Base-by-base conservation (phyloP, 352 stramenopile species). In the Thraustotheca clavata region DNA sequence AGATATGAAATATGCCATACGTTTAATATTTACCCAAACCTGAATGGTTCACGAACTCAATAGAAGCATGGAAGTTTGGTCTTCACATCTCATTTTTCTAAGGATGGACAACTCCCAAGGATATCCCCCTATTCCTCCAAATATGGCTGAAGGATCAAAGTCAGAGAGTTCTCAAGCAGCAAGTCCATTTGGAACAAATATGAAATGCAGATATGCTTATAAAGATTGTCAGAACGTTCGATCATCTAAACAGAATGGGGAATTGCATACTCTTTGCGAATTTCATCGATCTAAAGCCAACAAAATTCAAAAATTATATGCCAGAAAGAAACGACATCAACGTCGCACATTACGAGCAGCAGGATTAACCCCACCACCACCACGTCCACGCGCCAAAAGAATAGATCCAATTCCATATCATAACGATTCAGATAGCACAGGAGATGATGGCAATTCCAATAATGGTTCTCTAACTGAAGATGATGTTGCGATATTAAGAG, bases 181-280 rank as follows among this genome's bases (percentile, higher is more conserved):
- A 31, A 52, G 2, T 24, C 43, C 43, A 31, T 52, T 52, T 9
- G 43, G 24, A 18, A 31, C 24, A 24, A 52, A 65, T 11, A 41
- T 32, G 4, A 52, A 65, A 26, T 67, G 60, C 31, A 47, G 60
- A 32, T 67, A 67, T 18, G 60, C 60, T 6, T 60, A 60, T 49
- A 67, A 67, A 39, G 38, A 60, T 18, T 67, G 60, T 38, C 31
- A 29, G 5, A 67, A 67, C 34, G 41, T 24, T 33, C 43, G 60
- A 2, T 60, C 60, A 4, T 54, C 29, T 24, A 67, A 67, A 39
- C 27, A 67, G 18, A 67, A 67, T 22, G 60, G 60, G 22, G 60
- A 67, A 3, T 22, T 67, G 16, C 60, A 67, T 49, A 55, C 60
- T n/a, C 34, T 67, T 32, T 67, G 60, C n/a, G 60, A 59, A 27